phyloP scores from a whole-genome alignment of 2,329 filamentous ascomycete genomes.

The Hypoxylon sp. region DNA sequence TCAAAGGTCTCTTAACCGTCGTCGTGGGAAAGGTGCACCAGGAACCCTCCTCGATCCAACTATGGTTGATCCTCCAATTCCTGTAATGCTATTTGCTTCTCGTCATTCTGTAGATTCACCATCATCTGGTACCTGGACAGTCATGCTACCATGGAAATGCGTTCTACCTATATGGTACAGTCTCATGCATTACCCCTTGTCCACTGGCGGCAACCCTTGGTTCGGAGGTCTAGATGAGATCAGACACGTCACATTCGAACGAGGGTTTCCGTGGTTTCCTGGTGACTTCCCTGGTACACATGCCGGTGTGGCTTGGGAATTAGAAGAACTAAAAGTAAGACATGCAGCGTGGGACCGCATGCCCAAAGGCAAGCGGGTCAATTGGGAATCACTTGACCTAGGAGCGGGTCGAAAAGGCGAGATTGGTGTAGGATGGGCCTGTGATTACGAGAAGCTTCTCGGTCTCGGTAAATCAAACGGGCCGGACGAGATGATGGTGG shows the following conservation, averaged over 20 bases:
- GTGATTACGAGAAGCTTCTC: slow-evolving; percentile 84
- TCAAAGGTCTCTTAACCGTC: slow-evolving; percentile 85
- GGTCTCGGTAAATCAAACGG: slow-evolving; percentile 49
- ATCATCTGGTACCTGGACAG: slow-evolving; percentile 80
- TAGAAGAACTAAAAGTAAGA: slow-evolving; percentile 72
- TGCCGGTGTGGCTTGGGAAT: slow-evolving; percentile 84
- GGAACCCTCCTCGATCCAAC: slow-evolving; percentile 73
- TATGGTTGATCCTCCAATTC: slow-evolving; percentile 80
- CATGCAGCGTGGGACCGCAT: slow-evolving; percentile 79
- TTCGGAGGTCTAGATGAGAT: slow-evolving; percentile 87
- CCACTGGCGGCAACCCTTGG: slow-evolving; percentile 82
- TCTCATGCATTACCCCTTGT: slow-evolving; percentile 85
- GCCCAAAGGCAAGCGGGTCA: slow-evolving; percentile 84
- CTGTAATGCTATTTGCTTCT: slow-evolving; percentile 78
- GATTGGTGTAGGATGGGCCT: slow-evolving; percentile 84
- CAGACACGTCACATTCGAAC: slow-evolving; percentile 86
- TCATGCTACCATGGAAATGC: slow-evolving; percentile 92
- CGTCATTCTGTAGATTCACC: slow-evolving; percentile 63
- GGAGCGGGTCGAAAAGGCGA: slow-evolving; percentile 84
- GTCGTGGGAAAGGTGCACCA: slow-evolving; percentile 74
- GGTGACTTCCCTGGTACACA: slow-evolving; percentile 85
- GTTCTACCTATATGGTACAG: slow-evolving; percentile 88
- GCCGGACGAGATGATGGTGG: slow-evolving; percentile 39
- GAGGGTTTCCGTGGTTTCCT: slow-evolving; percentile 84
- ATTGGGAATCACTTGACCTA: slow-evolving; percentile 81